Conservation (phyloP, 2,329 filamentous ascomycete species). For the Gaeumannomyces sp. region DNA sequence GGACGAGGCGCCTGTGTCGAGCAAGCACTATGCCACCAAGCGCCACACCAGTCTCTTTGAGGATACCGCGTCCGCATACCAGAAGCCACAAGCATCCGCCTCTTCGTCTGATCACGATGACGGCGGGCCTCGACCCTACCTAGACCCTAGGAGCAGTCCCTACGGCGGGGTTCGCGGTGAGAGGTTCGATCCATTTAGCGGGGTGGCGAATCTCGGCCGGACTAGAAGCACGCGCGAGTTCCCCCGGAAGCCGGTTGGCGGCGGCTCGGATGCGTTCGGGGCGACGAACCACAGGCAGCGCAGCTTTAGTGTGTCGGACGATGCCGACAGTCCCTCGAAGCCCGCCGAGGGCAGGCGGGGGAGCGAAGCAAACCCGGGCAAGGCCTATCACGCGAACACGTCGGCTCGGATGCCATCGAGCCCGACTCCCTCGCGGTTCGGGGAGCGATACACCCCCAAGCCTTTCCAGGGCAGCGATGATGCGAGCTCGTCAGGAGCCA, state of each 20-base stretch:
- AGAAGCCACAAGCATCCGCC: slow-evolving; percentile 13
- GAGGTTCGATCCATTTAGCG: slow-evolving; percentile 50
- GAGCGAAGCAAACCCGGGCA: slow-evolving; percentile 4
- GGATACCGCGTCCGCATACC: slow-evolving; percentile 18
- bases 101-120: slow-evolving; percentile 33
- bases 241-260: slow-evolving; percentile 19
- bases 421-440: slow-evolving; percentile 7
- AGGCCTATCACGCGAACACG: neutral
- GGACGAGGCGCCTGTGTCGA: slow-evolving; percentile 47
- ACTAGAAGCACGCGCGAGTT: slow-evolving; percentile 39
- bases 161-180: slow-evolving; percentile 52
- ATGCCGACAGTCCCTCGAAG: slow-evolving; percentile 21
- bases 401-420: neutral
- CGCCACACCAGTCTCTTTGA: slow-evolving; percentile 19
- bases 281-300: slow-evolving; percentile 21
- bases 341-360: slow-evolving; percentile 7
- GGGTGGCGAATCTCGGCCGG: slow-evolving; percentile 33
- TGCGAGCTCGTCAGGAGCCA: neutral
- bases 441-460: slow-evolving; percentile 8
- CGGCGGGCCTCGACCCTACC: slow-evolving; percentile 36
- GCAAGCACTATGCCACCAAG: slow-evolving; percentile 41
- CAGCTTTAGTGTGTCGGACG: slow-evolving; percentile 27
- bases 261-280: slow-evolving; percentile 12
- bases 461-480: neutral
- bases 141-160: slow-evolving; percentile 48